Base-by-base conservation (phyloP, 176 grass and related monocot genomes). In the Raddia distichophylla region DNA sequence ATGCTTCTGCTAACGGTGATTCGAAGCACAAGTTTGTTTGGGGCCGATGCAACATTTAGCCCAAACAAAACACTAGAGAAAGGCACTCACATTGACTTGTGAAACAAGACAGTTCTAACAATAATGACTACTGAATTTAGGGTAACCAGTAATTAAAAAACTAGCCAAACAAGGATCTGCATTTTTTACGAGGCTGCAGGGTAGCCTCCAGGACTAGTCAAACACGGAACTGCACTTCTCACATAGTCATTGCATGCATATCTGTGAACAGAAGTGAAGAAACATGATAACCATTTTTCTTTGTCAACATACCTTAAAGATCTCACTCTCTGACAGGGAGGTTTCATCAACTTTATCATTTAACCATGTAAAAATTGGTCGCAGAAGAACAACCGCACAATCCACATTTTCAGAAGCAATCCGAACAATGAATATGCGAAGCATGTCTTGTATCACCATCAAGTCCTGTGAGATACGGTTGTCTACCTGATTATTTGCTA, bases 371-470 rank as follows among this genome's bases (percentile, higher is more conserved):
- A 93, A 89, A 81, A 91, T 76, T 35, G 93, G 96, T 20, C 85
- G 82, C 66, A 98, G 89, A 81, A 98, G 90, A 83, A 95, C 89
- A 79, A 92, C 85, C 5, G 89, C 96, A 80, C 86, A 94, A 80
- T 93, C 92, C 49, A 86, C 86, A 67, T 88, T 94, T 91, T 98
- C 84, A 64, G 84, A 91, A 55, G 95, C 88, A 81, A 98, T 74
- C 49, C 92, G 92, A 70, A 90, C 82, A 84, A 98, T 87, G 62
- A 98, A 89, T 85, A 98, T 85, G 20, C 92, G 86, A 84, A 98
- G 95, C 95, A 98, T 95, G 67, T 98, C 92, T 91, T 95, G 95
- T 80, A 98, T 87, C 71, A 93, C 95, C 86, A 90, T 82, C 82
- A 98, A 89, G 42, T 71, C 84, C 95, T 98, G 70, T 51, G 33